phyloP scores from a whole-genome alignment of 345 rosid species.

The Passiflora organensis region DNA sequence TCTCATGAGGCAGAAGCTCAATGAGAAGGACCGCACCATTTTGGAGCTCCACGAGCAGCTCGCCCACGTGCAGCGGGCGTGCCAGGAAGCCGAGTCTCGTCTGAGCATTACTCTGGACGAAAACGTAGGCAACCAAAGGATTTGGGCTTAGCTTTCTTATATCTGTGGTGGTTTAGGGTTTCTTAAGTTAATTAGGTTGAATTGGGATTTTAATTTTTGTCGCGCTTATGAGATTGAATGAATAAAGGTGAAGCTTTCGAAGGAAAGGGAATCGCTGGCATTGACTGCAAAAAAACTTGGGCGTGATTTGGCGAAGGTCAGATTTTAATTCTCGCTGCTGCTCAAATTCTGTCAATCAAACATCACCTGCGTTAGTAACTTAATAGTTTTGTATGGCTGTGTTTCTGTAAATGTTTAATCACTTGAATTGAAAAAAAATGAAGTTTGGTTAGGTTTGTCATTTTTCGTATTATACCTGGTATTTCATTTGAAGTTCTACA shows the following conservation, averaged over 20 bases:
- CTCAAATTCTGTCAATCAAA: neutral
- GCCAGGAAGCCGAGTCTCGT: conserved; percentile 51
- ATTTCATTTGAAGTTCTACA: too few relatives aligned
- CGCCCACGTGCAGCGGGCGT: conserved; percentile 42
- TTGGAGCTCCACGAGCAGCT: conserved; percentile 53
- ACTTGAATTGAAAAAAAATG: too few relatives aligned
- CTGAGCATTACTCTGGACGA: conserved; percentile 55
- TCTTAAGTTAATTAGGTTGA: too few relatives aligned
- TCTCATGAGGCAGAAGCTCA: conserved; percentile 40
- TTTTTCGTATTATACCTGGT: too few relatives aligned
- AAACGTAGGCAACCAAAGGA: conserved; percentile 39
- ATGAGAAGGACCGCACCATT: conserved; percentile 62
- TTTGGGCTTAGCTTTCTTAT: neutral
- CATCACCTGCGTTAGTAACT: too few relatives aligned
- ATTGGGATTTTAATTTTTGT: neutral
- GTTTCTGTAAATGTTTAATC: too few relatives aligned
- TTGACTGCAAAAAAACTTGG: conserved; percentile 70
- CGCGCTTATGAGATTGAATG: conserved; percentile 2
- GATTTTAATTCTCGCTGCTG: neutral
- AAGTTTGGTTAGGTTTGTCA: too few relatives aligned
- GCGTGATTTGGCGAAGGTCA: conserved; percentile 82
- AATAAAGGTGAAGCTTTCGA: conserved; percentile 58
- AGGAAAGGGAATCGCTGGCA: conserved; percentile 73
- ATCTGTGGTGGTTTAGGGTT: neutral
- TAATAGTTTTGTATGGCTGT: too few relatives aligned